phyloP scores from a whole-genome alignment of 192 early-diverging fungal genomes.

The Umbelopsis ramanniana region DNA sequence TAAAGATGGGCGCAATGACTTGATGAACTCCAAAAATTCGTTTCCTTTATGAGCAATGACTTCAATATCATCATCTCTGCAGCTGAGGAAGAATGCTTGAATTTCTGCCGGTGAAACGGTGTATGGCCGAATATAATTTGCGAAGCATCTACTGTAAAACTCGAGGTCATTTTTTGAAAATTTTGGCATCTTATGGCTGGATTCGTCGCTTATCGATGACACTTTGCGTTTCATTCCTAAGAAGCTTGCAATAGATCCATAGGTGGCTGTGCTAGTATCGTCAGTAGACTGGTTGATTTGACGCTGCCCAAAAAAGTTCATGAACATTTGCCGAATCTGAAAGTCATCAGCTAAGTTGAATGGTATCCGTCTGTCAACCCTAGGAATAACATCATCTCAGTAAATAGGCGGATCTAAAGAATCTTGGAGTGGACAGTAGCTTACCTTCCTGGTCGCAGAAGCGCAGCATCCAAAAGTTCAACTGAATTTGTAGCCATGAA shows the following conservation, averaged over 20 bases:
- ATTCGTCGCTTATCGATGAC: neutral
- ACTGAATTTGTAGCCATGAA: slow-evolving; percentile 11
- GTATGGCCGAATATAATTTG: slow-evolving; percentile 6
- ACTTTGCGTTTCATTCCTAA: slow-evolving; percentile 13
- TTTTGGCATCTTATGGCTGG: neutral
- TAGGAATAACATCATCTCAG: neutral
- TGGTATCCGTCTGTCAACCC: neutral
- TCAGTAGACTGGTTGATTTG: neutral
- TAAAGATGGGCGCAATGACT: neutral
- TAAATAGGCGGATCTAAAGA: neutral
- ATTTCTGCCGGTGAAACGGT: slow-evolving; percentile 12
- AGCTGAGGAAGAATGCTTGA: neutral
- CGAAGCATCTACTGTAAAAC: slow-evolving; percentile 14
- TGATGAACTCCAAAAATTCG: slow-evolving; percentile 1
- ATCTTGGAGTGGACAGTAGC: neutral
- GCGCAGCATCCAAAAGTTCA: slow-evolving; percentile 2
- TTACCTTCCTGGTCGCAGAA: slow-evolving; percentile 13
- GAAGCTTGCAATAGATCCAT: slow-evolving; percentile 2
- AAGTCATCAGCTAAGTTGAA: slow-evolving; percentile 11
- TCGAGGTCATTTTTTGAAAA: neutral
- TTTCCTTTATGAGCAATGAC: neutral
- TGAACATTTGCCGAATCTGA: slow-evolving; percentile 14
- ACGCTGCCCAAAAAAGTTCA: neutral
- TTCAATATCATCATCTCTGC: neutral
- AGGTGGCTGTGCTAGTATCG: neutral